These are phyloP conservation scores for Zea luxurians DNA, from an alignment of 176 grass and related monocot species.

Conservation along the genomic window DNA sequence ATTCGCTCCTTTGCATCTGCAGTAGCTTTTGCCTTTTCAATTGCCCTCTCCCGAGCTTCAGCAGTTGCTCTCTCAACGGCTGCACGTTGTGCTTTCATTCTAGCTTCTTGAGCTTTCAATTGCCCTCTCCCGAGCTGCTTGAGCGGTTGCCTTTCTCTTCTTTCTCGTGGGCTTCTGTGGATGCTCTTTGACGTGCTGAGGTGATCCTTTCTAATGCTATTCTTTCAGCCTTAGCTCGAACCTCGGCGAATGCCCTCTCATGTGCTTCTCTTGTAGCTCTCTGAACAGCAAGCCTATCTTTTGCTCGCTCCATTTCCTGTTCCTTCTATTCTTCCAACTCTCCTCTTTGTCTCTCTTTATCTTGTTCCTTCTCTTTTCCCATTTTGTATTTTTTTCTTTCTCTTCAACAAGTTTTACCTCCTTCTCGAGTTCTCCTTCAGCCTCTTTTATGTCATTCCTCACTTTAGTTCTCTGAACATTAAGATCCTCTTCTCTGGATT, in stretches of 20 bases:
- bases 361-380: slow-evolving; percentile 49
- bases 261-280: slow-evolving; percentile 80
- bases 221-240: slow-evolving; percentile 66
- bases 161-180: slow-evolving; percentile 65
- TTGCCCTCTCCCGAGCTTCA: slow-evolving; percentile 81
- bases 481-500: slow-evolving; percentile 39
- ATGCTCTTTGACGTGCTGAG: slow-evolving; percentile 67
- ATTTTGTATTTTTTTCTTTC: slow-evolving; percentile 54
- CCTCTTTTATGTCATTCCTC: slow-evolving; percentile 40
- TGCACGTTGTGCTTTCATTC: slow-evolving; percentile 79
- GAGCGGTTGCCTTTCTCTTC: slow-evolving; percentile 52
- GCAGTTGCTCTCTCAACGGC: slow-evolving; percentile 88
- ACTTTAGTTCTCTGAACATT: slow-evolving; percentile 43
- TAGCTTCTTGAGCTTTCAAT: slow-evolving; percentile 55
- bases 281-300: slow-evolving; percentile 86
- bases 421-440: slow-evolving; percentile 37
- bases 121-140: slow-evolving; percentile 53
- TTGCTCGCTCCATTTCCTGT: slow-evolving; percentile 79
- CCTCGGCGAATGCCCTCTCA: slow-evolving; percentile 68
- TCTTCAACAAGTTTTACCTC: slow-evolving; percentile 44
- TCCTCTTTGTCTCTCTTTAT: slow-evolving; percentile 49
- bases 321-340: slow-evolving; percentile 69
- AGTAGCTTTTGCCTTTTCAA: slow-evolving; percentile 82
- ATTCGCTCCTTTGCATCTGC: slow-evolving; percentile 67
- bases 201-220: slow-evolving; percentile 77